Evolutionary conservation across 768 basidiomycete genomes (phyloP).

Genomic region (Auricularia auricula-judae): DNA sequence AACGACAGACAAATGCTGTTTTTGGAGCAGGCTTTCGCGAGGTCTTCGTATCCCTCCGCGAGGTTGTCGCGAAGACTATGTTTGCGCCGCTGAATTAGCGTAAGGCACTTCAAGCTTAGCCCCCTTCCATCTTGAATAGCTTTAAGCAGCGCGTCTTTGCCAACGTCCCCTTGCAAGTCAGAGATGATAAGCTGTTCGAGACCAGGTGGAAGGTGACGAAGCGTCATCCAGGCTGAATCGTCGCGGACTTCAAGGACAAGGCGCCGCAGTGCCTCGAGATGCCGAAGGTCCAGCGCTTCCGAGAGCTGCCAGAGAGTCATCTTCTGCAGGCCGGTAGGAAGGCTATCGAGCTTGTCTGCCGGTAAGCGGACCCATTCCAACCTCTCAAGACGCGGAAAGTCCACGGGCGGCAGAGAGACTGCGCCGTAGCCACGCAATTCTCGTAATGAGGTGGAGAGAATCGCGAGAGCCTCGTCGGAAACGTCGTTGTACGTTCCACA

Average conservation of each 20-base stretch:
- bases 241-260: neutral
- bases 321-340: neutral
- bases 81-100: neutral
- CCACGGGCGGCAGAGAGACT: neutral
- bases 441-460: neutral
- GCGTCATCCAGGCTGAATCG: neutral
- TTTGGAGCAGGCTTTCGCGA: too few species aligned
- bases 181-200: neutral
- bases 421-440: neutral
- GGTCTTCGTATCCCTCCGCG: too few species aligned
- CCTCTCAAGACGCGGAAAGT: neutral
- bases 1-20: too few species aligned
- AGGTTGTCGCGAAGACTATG: neutral
- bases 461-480: neutral
- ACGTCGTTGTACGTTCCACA: neutral
- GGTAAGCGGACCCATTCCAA: neutral
- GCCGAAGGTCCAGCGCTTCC: neutral
- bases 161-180: neutral
- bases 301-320: neutral
- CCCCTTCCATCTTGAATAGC: neutral
- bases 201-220: neutral
- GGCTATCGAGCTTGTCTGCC: neutral
- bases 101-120: neutral
- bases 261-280: neutral
- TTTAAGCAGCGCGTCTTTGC: neutral